Conservation (phyloP, 768 basidiomycete species). For the Tricholoma saponaceum region DNA sequence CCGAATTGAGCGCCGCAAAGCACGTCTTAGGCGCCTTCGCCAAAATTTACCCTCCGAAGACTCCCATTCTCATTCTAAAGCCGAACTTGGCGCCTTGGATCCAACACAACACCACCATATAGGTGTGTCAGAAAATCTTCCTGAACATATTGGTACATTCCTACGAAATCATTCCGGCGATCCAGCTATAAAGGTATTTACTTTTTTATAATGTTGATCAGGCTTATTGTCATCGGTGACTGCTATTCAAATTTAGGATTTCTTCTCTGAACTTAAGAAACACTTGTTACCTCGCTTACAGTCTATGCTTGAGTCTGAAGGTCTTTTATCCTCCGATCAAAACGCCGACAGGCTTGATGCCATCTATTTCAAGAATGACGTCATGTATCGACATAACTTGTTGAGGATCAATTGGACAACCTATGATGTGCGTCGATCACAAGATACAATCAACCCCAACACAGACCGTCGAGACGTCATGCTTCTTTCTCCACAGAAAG, state of each 20-base stretch:
- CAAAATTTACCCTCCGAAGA: not conserved
- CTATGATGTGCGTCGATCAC: constrained; percentile 35
- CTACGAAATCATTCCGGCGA: not conserved
- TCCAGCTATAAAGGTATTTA: not conserved
- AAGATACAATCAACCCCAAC: constrained; percentile 37
- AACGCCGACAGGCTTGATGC: too few species aligned
- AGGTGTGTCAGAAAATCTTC: not conserved
- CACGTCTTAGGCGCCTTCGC: not conserved
- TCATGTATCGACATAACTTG: not conserved
- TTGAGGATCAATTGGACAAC: constrained; percentile 37
- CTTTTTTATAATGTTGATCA: not conserved
- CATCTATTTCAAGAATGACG: not conserved
- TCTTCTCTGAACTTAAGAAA: not conserved
- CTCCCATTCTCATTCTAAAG: not conserved
- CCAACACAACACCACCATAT: not conserved
- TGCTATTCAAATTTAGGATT: not conserved
- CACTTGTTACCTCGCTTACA: not conserved
- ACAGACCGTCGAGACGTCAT: constrained; percentile 32
- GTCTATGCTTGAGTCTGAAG: not conserved
- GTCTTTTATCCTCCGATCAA: not conserved
- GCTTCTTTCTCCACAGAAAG: constrained; percentile 18
- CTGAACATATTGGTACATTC: not conserved
- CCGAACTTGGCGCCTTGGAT: not conserved
- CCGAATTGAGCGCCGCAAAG: constrained; percentile 10
- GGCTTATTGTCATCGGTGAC: too few species aligned